A percentile compares a stretch with the other conserved stretches of the same genome.
These are phyloP conservation scores for Forsythia suspensa DNA, from an alignment of 257 asterid genomes.

Conservation along the genomic window DNA sequence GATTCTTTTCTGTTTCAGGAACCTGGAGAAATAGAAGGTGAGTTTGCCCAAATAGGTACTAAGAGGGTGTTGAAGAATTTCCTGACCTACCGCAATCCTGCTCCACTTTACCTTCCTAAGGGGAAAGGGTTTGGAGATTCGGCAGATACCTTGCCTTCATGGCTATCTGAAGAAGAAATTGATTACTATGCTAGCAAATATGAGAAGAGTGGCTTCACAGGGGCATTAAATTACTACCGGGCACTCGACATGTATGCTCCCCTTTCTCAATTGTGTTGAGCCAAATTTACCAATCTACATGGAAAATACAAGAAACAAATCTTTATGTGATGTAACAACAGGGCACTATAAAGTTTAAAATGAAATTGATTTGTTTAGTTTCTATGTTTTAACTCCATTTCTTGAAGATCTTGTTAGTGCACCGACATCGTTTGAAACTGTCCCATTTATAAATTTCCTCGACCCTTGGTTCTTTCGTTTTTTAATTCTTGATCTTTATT, in stretches of 20 bases:
- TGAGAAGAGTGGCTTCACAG: conserved; percentile 61
- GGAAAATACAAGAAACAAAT: background rate
- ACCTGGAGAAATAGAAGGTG: conserved; percentile 58
- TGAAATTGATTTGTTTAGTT: background rate
- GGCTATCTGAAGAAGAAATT: conserved; percentile 54
- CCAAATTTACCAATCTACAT: background rate
- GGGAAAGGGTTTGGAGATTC: conserved; percentile 25
- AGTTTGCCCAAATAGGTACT: conserved; percentile 46
- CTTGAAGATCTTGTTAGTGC: no score
- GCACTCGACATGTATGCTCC: conserved; percentile 56
- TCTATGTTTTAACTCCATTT: background rate
- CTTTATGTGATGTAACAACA: background rate
- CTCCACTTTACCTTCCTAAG: conserved; percentile 55
- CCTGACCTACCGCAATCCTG: conserved; percentile 43
- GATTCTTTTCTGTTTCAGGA: conserved; percentile 32
- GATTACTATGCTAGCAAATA: conserved; percentile 53
- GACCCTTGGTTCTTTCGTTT: background rate
- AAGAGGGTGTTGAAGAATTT: conserved; percentile 45
- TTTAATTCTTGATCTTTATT: background rate
- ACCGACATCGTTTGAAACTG: no score
- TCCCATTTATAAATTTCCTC: no score
- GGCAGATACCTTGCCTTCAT: conserved; percentile 40
- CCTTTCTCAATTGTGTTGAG: background rate
- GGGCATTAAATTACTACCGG: conserved; percentile 64
- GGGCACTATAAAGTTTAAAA: background rate